phyloP scores from a whole-genome alignment of 441 rosid genomes.

The Syzygium syzygioides region DNA sequence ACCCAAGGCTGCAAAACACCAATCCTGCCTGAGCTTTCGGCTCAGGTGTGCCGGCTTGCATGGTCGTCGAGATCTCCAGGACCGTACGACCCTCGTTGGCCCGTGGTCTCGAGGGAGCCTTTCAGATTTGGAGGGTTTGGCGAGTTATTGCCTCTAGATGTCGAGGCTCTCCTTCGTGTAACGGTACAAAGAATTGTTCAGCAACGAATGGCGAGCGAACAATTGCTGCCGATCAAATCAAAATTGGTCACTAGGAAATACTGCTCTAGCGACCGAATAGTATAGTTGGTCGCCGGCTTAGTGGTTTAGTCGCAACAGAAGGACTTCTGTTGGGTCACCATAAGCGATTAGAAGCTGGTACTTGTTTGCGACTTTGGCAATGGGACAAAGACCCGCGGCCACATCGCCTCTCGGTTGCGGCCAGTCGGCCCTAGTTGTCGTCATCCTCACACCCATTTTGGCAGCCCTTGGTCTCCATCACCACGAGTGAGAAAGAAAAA shows the following conservation, averaged over 20 bases:
- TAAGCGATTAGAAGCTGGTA: no score
- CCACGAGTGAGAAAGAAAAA: background rate
- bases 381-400: no score
- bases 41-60: background rate
- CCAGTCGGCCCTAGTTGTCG: background rate
- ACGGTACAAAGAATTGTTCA: background rate
- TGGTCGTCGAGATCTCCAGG: background rate
- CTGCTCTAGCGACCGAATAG: background rate
- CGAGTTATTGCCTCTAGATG: background rate
- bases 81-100: no score
- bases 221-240: background rate
- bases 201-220: background rate
- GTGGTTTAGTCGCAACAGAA: background rate
- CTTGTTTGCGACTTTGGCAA: no score
- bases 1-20: background rate
- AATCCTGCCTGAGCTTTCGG: background rate
- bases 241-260: background rate
- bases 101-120: background rate
- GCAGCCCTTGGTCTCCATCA: background rate
- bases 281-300: background rate
- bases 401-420: background rate
- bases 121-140: background rate
- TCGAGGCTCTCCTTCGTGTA: background rate
- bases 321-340: background rate
- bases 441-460: background rate